Conservation (phyloP, 768 basidiomycete species). For the Mycena amicta region DNA sequence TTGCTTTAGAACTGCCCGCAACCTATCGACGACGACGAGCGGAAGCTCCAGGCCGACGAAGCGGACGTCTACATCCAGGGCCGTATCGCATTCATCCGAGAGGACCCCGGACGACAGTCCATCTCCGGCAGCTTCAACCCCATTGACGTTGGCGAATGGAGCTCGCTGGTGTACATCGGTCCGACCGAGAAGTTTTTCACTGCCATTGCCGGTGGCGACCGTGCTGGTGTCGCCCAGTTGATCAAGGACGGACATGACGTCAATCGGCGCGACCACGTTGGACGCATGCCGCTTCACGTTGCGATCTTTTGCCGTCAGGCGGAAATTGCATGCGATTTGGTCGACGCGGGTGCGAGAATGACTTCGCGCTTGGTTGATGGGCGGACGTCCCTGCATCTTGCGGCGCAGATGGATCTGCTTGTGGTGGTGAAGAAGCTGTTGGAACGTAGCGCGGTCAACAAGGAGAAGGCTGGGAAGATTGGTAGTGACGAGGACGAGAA, state of each 20-base stretch:
- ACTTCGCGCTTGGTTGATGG: slow-evolving; percentile 61
- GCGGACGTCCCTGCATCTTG: slow-evolving; percentile 56
- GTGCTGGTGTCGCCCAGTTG: slow-evolving; percentile 38
- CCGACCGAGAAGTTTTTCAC: slow-evolving; percentile 56
- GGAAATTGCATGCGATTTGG: slow-evolving; percentile 51
- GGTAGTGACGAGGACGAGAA: slow-evolving; percentile 36
- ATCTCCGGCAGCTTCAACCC: slow-evolving; percentile 68
- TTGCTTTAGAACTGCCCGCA: slow-evolving; percentile 50
- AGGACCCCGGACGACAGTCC: slow-evolving; percentile 62
- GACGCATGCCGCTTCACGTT: slow-evolving; percentile 60
- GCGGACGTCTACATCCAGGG: slow-evolving; percentile 57
- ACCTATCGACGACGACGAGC: slow-evolving; percentile 59
- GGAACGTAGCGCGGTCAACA: slow-evolving; percentile 47
- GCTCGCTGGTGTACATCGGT: slow-evolving; percentile 60
- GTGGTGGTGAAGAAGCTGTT: slow-evolving; percentile 52
- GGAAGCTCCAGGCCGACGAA: slow-evolving; percentile 51
- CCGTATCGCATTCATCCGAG: slow-evolving; percentile 54
- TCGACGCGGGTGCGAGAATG: slow-evolving; percentile 59
- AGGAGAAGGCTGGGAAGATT: slow-evolving; percentile 29
- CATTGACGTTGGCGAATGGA: slow-evolving; percentile 70
- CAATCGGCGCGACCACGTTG: slow-evolving; percentile 61
- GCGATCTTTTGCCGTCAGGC: slow-evolving; percentile 50
- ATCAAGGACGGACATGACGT: slow-evolving; percentile 48
- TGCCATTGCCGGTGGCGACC: slow-evolving; percentile 53
- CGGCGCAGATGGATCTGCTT: slow-evolving; percentile 49